Base-by-base conservation (phyloP, 2,329 filamentous ascomycete species). In the Colletotrichum limetticola region DNA sequence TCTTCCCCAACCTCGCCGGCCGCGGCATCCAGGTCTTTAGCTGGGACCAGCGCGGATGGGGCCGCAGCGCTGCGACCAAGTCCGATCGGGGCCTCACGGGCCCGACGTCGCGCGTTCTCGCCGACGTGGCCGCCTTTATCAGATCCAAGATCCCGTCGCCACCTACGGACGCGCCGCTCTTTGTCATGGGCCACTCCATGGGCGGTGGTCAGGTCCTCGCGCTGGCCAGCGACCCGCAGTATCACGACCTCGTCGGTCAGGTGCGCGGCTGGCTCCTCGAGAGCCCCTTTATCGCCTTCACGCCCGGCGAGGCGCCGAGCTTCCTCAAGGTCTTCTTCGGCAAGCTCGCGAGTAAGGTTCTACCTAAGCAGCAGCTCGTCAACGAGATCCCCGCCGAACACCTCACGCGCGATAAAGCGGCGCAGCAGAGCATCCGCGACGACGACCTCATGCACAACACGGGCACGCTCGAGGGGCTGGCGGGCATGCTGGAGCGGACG, bases 11-110 rank as follows among this genome's bases (percentile, higher is more conserved):
- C 16, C 88, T 98, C 60, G 92, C 93, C 26, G 84, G 86, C 12
- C 88, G 88, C 66, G 94, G 93, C 74, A 95, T 98, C 77, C 91
- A 94, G 78, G 89, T 94, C 60, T 90, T 93, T 78, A 88, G 90
- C 74, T 94, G 95, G 80, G 95, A 98, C 82, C 95, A 98, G 86
- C 91, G 91, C 81, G 95, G 95, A 80, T 98, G 95, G 95, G 95
- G 95, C 74, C 91, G 90, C 68, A 93, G 91, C 66, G 93, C 92
- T 26, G 86, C 83, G 49, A 87, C 85, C 65, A 85, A 89, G 26
- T 82, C 88, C 14, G 88, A 96, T 74, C 88, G 86, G 77, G 95
- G 95, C 62, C 86, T 91, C 67, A 94, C 93, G 1, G 95, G 95
- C 7, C 88, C 92, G 7, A 97, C 95, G 2, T 75, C 86, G 1